These are phyloP conservation scores for Psilocybe azurescens DNA, from an alignment of 768 basidiomycete genomes.

Conservation along the genomic window DNA sequence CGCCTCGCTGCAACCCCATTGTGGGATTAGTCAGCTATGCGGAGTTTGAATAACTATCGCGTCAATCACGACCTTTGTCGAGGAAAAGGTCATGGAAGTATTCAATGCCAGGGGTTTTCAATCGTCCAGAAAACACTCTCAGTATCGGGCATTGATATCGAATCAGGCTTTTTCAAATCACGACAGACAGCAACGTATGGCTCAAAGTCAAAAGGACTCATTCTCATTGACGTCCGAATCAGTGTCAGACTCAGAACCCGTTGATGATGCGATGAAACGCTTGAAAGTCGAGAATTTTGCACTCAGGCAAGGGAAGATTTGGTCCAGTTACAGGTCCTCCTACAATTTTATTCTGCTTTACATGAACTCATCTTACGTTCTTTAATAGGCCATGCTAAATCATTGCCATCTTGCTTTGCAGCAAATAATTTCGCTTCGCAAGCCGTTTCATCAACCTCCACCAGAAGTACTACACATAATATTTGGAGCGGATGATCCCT, in stretches of 20 bases:
- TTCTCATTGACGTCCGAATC: background rate
- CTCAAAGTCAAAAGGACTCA: no score
- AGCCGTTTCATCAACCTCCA: slow-evolving; percentile 21
- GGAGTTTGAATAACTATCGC: background rate
- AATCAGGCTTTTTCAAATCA: no score
- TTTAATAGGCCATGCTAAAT: background rate
- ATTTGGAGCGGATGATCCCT: slow-evolving; percentile 27
- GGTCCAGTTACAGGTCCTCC: background rate
- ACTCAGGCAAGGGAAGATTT: slow-evolving; percentile 2
- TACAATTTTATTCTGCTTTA: background rate
- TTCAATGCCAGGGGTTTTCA: no score
- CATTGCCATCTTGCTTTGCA: background rate
- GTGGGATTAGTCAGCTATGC: no score
- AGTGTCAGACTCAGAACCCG: background rate
- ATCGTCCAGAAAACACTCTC: no score
- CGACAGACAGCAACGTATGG: no score
- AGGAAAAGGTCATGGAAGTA: no score
- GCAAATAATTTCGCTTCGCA: slow-evolving; percentile 8
- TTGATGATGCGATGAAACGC: background rate
- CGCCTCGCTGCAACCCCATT: background rate
- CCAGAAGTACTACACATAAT: slow-evolving; percentile 30
- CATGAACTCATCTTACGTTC: background rate
- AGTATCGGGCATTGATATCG: no score
- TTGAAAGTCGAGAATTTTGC: background rate
- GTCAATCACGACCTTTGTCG: no score